These are phyloP conservation scores for Podospora pseudoanserina DNA, from an alignment of 495 filamentous ascomycete species.

Conservation along the genomic window DNA sequence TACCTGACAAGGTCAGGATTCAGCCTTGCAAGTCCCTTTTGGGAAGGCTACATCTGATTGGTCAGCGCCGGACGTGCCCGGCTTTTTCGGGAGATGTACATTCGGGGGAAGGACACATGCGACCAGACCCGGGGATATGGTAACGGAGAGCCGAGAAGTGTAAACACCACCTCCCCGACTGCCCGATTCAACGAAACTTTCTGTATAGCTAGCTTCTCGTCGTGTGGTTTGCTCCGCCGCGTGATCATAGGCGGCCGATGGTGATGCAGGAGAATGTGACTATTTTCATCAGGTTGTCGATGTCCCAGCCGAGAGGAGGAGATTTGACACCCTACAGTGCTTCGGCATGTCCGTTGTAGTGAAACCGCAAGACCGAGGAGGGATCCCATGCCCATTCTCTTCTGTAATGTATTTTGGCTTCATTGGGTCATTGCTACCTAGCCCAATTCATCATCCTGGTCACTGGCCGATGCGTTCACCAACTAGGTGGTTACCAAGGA, in stretches of 20 bases:
- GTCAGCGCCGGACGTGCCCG: background rate
- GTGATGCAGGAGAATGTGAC: background rate
- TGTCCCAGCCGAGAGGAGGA: no score
- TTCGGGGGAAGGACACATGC: background rate
- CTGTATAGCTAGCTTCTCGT: background rate
- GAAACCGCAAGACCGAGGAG: background rate
- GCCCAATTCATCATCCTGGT: background rate
- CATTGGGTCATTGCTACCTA: no score
- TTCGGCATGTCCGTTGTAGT: background rate
- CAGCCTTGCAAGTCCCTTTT: background rate
- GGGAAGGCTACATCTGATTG: background rate
- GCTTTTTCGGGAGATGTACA: background rate
- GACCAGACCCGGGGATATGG: constrained; percentile 1
- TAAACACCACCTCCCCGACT: background rate
- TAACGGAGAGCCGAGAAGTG: background rate
- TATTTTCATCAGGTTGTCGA: background rate
- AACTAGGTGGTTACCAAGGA: background rate
- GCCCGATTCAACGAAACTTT: background rate
- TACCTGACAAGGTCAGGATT: background rate
- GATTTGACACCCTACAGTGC: background rate
- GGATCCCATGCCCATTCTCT: no score
- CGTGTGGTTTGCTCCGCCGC: background rate
- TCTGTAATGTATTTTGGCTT: no score
- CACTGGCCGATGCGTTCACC: background rate
- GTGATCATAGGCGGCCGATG: background rate